Conservation (phyloP, 768 basidiomycete genomes). For the Boletus sensibilis region DNA sequence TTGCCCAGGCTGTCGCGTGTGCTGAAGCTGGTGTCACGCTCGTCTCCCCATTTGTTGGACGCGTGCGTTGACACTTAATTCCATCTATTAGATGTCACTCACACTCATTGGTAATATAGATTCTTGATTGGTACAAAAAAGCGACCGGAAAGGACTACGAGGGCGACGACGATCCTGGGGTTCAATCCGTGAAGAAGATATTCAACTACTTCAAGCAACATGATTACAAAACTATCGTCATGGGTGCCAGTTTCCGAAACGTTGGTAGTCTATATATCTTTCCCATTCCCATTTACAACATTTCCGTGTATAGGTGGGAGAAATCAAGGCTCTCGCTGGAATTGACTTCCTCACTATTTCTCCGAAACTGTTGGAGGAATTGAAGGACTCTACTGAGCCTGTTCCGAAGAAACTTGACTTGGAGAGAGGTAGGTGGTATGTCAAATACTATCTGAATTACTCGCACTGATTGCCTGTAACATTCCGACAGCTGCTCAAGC, state of each 20-base stretch:
- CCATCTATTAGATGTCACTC: slow-evolving; percentile 9
- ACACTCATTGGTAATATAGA: slow-evolving; percentile 48
- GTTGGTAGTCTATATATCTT: slow-evolving; percentile 41
- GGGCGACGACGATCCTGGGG: slow-evolving; percentile 92
- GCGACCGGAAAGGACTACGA: slow-evolving; percentile 77
- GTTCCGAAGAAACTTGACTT: slow-evolving; percentile 85
- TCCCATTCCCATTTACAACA: background rate
- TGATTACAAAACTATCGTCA: slow-evolving; percentile 95
- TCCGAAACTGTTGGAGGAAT: slow-evolving; percentile 83
- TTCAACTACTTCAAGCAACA: slow-evolving; percentile 99
- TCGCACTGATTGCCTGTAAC: background rate
- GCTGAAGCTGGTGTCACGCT: slow-evolving; percentile 96
- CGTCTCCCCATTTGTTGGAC: slow-evolving; percentile 96
- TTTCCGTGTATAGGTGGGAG: slow-evolving; percentile 55
- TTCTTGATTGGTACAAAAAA: slow-evolving; percentile 99
- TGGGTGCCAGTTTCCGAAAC: slow-evolving; percentile 99
- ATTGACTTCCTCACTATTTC: slow-evolving; percentile 96
- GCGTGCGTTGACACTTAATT: slow-evolving; percentile 51
- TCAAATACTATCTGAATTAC: background rate
- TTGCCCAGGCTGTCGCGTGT: slow-evolving; percentile 94
- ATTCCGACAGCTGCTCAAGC: slow-evolving; percentile 48
- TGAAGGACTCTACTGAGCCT: slow-evolving; percentile 66
- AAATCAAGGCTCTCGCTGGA: slow-evolving; percentile 92
- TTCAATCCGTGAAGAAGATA: slow-evolving; percentile 90
- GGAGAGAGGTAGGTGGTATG: slow-evolving; percentile 44